Percentiles rank a stretch among this genome's conserved stretches.
phyloP scores from a whole-genome alignment of 2,329 filamentous ascomycete genomes.

The Podosphaera leucotricha region DNA sequence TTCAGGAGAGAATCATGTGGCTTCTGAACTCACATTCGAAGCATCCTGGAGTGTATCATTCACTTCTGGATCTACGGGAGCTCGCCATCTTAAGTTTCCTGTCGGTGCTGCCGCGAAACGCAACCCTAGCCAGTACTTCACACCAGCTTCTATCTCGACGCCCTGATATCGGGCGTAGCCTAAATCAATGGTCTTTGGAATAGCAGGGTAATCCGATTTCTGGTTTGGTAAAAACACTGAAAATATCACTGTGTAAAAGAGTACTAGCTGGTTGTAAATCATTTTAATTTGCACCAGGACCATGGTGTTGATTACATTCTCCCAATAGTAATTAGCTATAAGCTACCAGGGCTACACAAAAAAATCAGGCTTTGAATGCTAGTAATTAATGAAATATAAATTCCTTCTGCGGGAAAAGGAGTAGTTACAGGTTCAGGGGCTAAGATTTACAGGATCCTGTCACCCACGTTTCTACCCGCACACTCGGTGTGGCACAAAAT shows the following conservation, averaged over 20 bases:
- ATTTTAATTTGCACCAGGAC: background rate
- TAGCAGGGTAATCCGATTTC: background rate
- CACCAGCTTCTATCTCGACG: constrained; percentile 25
- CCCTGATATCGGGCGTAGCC: constrained; percentile 45
- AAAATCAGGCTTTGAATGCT: too few relatives aligned
- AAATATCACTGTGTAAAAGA: background rate
- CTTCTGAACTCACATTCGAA: background rate
- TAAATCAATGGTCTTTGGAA: constrained; percentile 25
- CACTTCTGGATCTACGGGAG: constrained; percentile 35
- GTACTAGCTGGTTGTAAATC: background rate
- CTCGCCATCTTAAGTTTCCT: constrained; percentile 39
- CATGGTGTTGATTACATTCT: background rate
- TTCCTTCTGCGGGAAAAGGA: too few relatives aligned
- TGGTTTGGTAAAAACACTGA: background rate
- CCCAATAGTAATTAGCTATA: too few relatives aligned
- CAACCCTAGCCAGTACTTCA: constrained; percentile 52
- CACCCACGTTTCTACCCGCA: too few relatives aligned
- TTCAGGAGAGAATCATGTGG: background rate
- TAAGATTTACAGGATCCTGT: too few relatives aligned
- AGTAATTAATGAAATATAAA: too few relatives aligned
- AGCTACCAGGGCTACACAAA: too few relatives aligned
- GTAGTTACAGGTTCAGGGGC: too few relatives aligned
- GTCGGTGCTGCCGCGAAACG: constrained; percentile 49
- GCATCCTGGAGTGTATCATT: background rate
- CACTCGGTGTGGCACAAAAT: too few relatives aligned